A percentile compares a stretch with the other conserved stretches of the same genome.
These are phyloP conservation scores for Raffaelea albimanens DNA, from an alignment of 2,329 filamentous ascomycete genomes.

Conservation along the genomic window DNA sequence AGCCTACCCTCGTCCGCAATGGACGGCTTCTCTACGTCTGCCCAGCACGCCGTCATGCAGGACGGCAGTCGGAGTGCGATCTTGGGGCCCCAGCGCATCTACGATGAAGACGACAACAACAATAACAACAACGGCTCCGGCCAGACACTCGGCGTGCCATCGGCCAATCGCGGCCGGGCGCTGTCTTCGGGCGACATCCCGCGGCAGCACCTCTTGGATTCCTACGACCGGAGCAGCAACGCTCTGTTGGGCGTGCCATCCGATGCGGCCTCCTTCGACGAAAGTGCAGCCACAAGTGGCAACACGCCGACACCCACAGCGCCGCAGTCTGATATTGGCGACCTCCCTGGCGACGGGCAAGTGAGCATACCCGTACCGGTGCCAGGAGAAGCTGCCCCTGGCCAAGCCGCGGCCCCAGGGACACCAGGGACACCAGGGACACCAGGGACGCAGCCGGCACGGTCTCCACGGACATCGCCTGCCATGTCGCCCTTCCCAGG, in stretches of 20 bases:
- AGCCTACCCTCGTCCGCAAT: not conserved
- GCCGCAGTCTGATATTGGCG: slow-evolving; percentile 36
- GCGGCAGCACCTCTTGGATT: not conserved
- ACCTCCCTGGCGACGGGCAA: too few species aligned
- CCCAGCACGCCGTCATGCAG: not conserved
- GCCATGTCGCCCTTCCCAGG: slow-evolving; percentile 56
- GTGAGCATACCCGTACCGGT: too few species aligned
- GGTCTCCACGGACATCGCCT: slow-evolving; percentile 36
- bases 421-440: too few species aligned
- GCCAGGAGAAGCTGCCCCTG: too few species aligned
- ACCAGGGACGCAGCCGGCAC: not conserved
- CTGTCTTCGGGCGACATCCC: slow-evolving; percentile 36
- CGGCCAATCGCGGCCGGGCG: slow-evolving; percentile 27
- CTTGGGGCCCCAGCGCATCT: not conserved
- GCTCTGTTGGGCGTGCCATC: not conserved
- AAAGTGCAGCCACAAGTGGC: too few species aligned
- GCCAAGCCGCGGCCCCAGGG: too few species aligned
- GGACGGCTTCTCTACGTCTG: too few species aligned
- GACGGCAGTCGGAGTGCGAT: slow-evolving; percentile 11
- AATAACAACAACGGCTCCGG: not conserved
- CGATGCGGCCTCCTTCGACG: not conserved
- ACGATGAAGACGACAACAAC: not conserved
- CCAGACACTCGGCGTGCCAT: not conserved
- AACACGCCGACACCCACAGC: slow-evolving; percentile 10
- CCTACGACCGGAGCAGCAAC: not conserved